Base-by-base conservation (phyloP, 352 stramenopile genomes). In the Saprolegnia diclina region DNA sequence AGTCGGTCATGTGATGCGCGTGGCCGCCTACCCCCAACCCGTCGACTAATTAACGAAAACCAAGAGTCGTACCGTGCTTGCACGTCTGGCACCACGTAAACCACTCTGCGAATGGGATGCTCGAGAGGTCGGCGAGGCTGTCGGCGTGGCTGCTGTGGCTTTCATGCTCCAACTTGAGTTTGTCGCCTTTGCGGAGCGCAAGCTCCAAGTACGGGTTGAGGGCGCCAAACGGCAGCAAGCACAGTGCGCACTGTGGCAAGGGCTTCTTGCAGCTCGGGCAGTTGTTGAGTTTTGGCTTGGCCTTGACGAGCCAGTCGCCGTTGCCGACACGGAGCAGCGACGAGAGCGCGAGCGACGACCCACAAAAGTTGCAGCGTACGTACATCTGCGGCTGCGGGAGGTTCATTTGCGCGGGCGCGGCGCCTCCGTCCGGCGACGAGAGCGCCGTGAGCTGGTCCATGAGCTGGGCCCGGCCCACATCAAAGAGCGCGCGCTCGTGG, bases 161-260 rank as follows among this genome's bases (percentile, higher is more conserved):
- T 10, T 21, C 35, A 16, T 62, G 18, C 9, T 56, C 21, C 29
- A 42, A 4, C 18, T 29, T 32, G 24, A 56, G 21, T 45, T 69
- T 69, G 24, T 61, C 26, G 48, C 82, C 87, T 4, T 85, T 82
- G 7, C 87, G 87, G 50, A 90, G 83, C 11, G 92, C 94, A 13
- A 98, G 76, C 77, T 98, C 92, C 77, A 97, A 91, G 77, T 98
- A 98, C 18, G 94, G 94, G 75, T 98, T 98, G 19, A 98, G 71
- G 19, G 86, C 91, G n/a, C 93, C 94, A 55, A 98, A 87, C 5
- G 90, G 89, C 16, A 98, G 77, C 64, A 98, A 77, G 73, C 94
- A 98, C 44, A 98, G 79, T 4, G 92, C 89, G 64, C 94, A 98
- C 69, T 96, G 81, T 10, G 92, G 92, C 1, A 98, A 70, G 13